These are phyloP conservation scores for Suhomyces sp. DNA, from an alignment of 805 yeast species.

Conservation along the genomic window DNA sequence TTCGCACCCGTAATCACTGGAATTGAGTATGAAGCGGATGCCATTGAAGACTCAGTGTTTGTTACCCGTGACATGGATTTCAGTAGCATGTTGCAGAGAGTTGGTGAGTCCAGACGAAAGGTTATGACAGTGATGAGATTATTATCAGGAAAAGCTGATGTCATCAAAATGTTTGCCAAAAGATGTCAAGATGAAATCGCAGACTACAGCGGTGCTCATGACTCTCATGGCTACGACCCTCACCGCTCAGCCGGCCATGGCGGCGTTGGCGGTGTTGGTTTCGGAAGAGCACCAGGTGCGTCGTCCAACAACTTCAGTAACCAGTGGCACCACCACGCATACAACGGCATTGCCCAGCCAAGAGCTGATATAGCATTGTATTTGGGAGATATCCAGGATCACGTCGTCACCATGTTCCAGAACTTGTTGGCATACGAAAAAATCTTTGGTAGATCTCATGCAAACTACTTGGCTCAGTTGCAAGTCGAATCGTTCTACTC, in stretches of 20 bases:
- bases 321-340: slow-evolving; percentile 6
- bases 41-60: slow-evolving; percentile 27
- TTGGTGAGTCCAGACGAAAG: slow-evolving; percentile 27
- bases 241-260: slow-evolving; percentile 13
- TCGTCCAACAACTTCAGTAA: slow-evolving; percentile 8
- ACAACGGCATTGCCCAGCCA: slow-evolving; percentile 21
- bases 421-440: slow-evolving; percentile 29
- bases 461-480: slow-evolving; percentile 30
- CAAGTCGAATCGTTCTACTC: slow-evolving; percentile 28
- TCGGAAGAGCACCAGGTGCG: slow-evolving; percentile 38
- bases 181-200: slow-evolving; percentile 27
- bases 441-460: slow-evolving; percentile 26
- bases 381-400: slow-evolving; percentile 31
- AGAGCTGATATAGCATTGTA: slow-evolving; percentile 31
- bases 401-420: slow-evolving; percentile 30
- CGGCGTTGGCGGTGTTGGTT: slow-evolving; percentile 25
- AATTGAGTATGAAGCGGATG: slow-evolving; percentile 29
- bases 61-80: slow-evolving; percentile 22
- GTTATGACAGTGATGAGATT: slow-evolving; percentile 31
- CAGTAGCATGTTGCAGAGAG: slow-evolving; percentile 22
- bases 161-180: slow-evolving; percentile 29
- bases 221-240: slow-evolving; percentile 1
- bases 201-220: slow-evolving; percentile 1
- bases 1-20: slow-evolving; percentile 29
- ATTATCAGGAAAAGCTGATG: slow-evolving; percentile 28